Percentiles rank a stretch among this genome's conserved stretches.
Evolutionary conservation across 2,329 filamentous ascomycete genomes (phyloP).

Genomic region (Penicillium corylophilum): DNA sequence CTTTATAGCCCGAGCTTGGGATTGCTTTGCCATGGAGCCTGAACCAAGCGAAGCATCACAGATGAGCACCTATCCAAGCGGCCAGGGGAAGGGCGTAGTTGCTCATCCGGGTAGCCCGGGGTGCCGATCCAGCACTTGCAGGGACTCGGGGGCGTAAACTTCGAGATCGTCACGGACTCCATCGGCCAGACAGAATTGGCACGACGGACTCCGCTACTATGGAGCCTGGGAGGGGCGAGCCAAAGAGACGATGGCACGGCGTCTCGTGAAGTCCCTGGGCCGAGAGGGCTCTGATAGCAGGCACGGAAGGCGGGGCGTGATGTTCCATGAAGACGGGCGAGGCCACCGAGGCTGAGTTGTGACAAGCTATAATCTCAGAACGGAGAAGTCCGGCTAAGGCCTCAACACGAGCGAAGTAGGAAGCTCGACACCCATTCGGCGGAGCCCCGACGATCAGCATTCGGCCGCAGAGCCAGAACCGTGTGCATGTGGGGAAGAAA

Average conservation of each 20-base stretch:
- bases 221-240: background rate
- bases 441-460: constrained; percentile 20
- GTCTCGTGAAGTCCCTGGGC: constrained; percentile 4
- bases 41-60: background rate
- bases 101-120: constrained; percentile 21
- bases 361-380: constrained; percentile 19
- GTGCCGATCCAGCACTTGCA: constrained; percentile 20
- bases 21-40: background rate
- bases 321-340: background rate
- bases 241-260: constrained; percentile 6
- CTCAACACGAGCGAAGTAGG: constrained; percentile 6
- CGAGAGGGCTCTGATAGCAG: constrained; percentile 10
- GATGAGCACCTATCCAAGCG: constrained; percentile 6
- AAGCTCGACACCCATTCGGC: constrained; percentile 16
- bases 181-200: constrained; percentile 20
- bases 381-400: constrained; percentile 20
- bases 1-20: constrained; percentile 26
- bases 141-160: constrained; percentile 6
- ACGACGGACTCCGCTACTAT: constrained; percentile 17
- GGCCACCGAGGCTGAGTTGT: constrained; percentile 16
- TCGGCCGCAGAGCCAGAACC: background rate
- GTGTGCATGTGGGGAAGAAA: background rate
- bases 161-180: constrained; percentile 22
- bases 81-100: constrained; percentile 18
- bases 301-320: constrained; percentile 7